Evolutionary conservation across 306 rosid species (phyloP).

Genomic region (Corylus avellana): DNA sequence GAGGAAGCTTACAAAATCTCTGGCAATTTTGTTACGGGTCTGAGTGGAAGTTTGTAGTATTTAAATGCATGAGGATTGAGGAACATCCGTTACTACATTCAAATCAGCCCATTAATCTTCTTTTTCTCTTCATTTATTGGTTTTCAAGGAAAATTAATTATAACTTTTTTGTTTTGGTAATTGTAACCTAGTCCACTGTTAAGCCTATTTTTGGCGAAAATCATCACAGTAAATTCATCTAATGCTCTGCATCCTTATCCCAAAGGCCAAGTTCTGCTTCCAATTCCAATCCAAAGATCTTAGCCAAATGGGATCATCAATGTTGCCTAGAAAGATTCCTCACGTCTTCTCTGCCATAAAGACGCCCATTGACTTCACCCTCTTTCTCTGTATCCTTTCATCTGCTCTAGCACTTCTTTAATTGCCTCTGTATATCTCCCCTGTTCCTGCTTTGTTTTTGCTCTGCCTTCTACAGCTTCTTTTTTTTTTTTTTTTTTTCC

Average conservation of each 20-base stretch:
- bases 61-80: not conserved
- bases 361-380: constrained; percentile 25
- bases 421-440: not conserved
- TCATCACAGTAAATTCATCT: not conserved
- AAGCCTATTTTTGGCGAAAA: not conserved
- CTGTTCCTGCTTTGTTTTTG: not conserved
- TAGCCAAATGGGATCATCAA: not conserved
- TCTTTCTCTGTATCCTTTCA: constrained; percentile 15
- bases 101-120: not conserved
- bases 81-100: not conserved
- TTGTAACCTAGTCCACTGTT: not conserved
- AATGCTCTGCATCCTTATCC: not conserved
- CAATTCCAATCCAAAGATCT: not conserved
- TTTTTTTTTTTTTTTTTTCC: not conserved
- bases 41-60: not conserved
- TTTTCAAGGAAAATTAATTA: not conserved
- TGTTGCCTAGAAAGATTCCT: constrained; percentile 19
- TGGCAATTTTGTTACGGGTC: not conserved
- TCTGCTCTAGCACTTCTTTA: not conserved
- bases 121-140: not conserved
- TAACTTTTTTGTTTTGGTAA: not conserved
- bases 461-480: not conserved
- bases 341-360: constrained; percentile 30
- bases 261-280: not conserved
- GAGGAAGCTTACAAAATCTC: not conserved